Evolutionary conservation across 805 yeast species (phyloP).

Genomic region (Metschnikowia picachoensis): DNA sequence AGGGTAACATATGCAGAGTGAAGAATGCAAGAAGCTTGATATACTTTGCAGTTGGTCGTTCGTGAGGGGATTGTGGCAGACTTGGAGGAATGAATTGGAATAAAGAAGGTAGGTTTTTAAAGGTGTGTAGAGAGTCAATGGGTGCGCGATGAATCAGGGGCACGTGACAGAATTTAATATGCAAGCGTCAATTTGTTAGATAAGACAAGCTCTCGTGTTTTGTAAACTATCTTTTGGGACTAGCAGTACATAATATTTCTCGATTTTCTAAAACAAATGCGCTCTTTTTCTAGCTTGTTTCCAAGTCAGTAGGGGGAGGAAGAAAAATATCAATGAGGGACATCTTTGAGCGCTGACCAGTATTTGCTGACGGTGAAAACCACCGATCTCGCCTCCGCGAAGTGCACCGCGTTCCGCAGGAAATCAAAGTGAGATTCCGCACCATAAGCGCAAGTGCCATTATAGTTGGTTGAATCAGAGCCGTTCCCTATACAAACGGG

Average conservation of each 20-base stretch:
- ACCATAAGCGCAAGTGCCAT: neutral
- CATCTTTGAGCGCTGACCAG: neutral
- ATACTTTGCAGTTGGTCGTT: too few relatives aligned
- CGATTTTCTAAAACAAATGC: too few relatives aligned
- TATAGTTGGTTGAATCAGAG: neutral
- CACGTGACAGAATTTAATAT: neutral
- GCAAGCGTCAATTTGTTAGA: too few relatives aligned
- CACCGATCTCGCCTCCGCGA: neutral
- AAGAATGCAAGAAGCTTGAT: too few relatives aligned
- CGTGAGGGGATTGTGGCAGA: neutral
- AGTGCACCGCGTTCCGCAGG: conserved; percentile 6
- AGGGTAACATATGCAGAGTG: too few relatives aligned
- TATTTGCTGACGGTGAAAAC: neutral
- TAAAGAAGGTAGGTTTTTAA: conserved; percentile 2
- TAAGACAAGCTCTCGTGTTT: too few relatives aligned
- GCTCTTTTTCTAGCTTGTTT: too few relatives aligned
- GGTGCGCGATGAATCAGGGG: neutral
- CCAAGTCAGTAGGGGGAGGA: too few relatives aligned
- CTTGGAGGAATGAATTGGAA: too few relatives aligned
- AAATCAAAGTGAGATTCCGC: neutral
- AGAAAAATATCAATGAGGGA: too few relatives aligned
- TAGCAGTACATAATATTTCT: too few relatives aligned
- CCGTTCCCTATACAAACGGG: neutral
- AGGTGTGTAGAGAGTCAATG: conserved; percentile 4
- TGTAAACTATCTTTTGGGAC: too few relatives aligned